Evolutionary conservation across 1,284 basidiomycete species (phyloP), one percentile per base, ranked within the genome.

Genomic region (Vanrija pseudolonga): DNA sequence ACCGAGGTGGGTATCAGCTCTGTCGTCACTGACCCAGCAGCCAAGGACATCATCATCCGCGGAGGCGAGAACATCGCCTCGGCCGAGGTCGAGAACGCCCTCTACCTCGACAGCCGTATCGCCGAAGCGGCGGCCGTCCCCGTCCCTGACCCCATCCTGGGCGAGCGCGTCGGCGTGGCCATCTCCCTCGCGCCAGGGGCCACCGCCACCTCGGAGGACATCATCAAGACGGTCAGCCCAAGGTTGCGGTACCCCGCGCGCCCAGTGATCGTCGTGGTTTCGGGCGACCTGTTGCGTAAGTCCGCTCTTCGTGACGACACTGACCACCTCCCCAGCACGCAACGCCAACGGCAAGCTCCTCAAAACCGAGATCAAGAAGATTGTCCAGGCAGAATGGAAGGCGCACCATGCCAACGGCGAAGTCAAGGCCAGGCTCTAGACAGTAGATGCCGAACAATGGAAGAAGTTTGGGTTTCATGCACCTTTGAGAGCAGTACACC

Each of bases 21-120:
- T 19, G 6, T 40, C 38, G 15, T 4, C 14, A 12, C 32, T 32
- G 14, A 32, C 32, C 32, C 32, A 3, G 3, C 40, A 47, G 47
- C 43, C 45, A 53, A 61, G 47, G 72, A 74, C 52, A 63, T 74
- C 39, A 74, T 74, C 46, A 71, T 74, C 24, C 68, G 71, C 4
- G 72, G 71, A 17, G 72, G 71, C 4, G 72, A 74, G 57, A 74
- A 74, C 28, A 55, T 61, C 56, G 52, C 69, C 1, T 68, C 66
- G 4, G 56, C 64, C 1, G 69, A 72, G 42, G 65, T 74, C 12
- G 72, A 74, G 57, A 72, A 71, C 50, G 72, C 67, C 9, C 46
- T 74, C 11, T 69, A 64, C 26, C 59, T 63, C 20, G 63, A 70
- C 46, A 53, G 62, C 19, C 54, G 62, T 17, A 57, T 74, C 7